phyloP scores from a whole-genome alignment of 371 early-diverging fungal genomes.

The Mortierella sp. region DNA sequence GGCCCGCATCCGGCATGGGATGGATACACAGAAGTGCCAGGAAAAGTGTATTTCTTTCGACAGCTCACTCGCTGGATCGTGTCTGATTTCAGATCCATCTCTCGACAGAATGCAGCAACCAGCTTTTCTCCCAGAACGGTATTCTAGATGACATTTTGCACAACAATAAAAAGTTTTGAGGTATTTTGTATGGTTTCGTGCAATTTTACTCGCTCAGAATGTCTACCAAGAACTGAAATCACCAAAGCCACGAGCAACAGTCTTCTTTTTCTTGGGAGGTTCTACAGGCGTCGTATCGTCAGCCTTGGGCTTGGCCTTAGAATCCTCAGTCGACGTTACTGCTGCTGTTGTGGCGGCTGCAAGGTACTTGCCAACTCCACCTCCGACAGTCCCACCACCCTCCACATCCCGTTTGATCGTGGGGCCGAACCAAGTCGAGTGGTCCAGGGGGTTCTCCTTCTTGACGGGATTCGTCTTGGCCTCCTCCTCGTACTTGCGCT shows the following conservation, averaged over 20 bases:
- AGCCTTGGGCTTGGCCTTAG: conserved; percentile 24
- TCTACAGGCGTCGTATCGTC: conserved; percentile 23
- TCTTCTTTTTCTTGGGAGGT: conserved; percentile 57
- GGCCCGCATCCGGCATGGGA: conserved; percentile 57
- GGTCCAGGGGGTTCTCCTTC: conserved; percentile 61
- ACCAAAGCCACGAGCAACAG: conserved; percentile 62
- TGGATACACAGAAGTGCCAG: conserved; percentile 64
- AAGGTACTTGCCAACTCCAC: conserved; percentile 80
- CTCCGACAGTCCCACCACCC: conserved; percentile 39
- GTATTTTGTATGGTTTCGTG: not conserved
- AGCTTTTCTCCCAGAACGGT: not conserved
- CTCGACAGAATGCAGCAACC: conserved; percentile 16
- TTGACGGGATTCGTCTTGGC: conserved; percentile 57
- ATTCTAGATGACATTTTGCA: not conserved
- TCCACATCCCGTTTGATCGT: conserved; percentile 60
- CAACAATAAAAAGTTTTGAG: not conserved
- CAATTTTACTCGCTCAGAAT: not conserved
- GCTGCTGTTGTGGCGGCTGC: conserved; percentile 55
- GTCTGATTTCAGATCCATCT: conserved; percentile 49
- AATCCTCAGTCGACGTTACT: conserved; percentile 20
- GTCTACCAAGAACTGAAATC: conserved; percentile 69
- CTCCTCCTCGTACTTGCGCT: conserved; percentile 68
- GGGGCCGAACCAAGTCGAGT: conserved; percentile 82
- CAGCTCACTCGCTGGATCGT: conserved; percentile 63
- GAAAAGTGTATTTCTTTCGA: conserved; percentile 66